Conservation (phyloP, 164 flowering plant species). For the Nymphaea thermarum region DNA sequence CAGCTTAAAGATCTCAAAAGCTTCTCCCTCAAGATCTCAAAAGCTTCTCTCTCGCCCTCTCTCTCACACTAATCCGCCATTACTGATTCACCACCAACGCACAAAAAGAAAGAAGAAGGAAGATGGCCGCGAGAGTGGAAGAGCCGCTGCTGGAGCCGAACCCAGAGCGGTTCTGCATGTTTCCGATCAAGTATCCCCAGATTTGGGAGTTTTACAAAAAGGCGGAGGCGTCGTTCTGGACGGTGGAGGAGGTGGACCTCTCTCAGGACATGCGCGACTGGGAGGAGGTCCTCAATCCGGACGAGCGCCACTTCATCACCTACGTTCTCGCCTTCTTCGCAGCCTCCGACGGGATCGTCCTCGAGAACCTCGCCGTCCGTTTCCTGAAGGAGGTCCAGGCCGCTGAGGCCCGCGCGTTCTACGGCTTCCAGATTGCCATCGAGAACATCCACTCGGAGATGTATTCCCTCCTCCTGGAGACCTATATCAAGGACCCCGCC, state of each 20-base stretch:
- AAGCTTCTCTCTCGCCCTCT: too few relatives aligned
- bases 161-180: constrained; percentile 90
- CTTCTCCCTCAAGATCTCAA: too few relatives aligned
- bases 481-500: constrained; percentile 50
- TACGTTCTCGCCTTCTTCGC: constrained; percentile 93
- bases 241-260: constrained; percentile 84
- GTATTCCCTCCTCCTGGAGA: constrained; percentile 63
- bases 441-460: constrained; percentile 92
- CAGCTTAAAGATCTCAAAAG: too few relatives aligned
- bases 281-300: constrained; percentile 15
- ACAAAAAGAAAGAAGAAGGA: too few relatives aligned
- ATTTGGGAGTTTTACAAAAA: constrained; percentile 98
- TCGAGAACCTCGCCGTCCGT: constrained; percentile 73
- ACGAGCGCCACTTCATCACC: constrained; percentile 65
- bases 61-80: too few relatives aligned
- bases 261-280: constrained; percentile 66
- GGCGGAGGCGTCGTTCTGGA: constrained; percentile 89
- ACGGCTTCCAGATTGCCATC: constrained; percentile 83
- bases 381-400: constrained; percentile 84
- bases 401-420: constrained; percentile 79
- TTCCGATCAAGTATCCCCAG: constrained; percentile 73
- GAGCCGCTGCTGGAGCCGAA: constrained; percentile 71
- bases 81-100: too few relatives aligned
- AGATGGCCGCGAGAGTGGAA: constrained; percentile 11
- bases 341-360: constrained; percentile 90